These are phyloP conservation scores for Globisporangium camurandrum DNA, from an alignment of 352 stramenopile genomes.

Conservation along the genomic window DNA sequence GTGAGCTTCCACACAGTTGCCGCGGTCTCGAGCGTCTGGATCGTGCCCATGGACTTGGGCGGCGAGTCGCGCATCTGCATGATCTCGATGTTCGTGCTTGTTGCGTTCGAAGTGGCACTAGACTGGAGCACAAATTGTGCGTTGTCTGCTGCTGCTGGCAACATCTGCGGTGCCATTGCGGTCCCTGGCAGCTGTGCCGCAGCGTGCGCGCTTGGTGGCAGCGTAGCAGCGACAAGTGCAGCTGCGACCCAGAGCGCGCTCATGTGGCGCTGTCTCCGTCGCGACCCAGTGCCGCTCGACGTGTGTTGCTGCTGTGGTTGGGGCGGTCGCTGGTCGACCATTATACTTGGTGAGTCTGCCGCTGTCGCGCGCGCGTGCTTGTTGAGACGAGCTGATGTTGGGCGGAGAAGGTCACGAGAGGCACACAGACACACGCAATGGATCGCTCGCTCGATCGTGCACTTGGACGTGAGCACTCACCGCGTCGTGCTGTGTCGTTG, in stretches of 20 bases:
- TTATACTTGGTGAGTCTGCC: not conserved
- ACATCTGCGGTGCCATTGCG: not conserved
- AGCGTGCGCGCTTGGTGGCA: not conserved
- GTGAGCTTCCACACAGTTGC: conserved; percentile 21
- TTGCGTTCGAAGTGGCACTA: conserved; percentile 2
- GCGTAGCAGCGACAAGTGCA: not conserved
- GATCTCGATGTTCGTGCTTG: conserved; percentile 16
- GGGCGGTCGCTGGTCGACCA: not conserved
- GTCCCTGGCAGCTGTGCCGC: not conserved
- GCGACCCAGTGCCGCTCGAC: not conserved
- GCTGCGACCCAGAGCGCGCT: conserved; percentile 1
- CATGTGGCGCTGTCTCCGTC: conserved; percentile 2
- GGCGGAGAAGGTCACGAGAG: not conserved
- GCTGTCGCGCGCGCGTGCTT: not conserved
- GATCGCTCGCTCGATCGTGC: not conserved
- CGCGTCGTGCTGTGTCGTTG: not conserved
- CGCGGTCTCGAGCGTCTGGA: conserved; percentile 14
- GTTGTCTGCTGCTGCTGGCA: not conserved
- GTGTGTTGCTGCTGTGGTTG: not conserved
- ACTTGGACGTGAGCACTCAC: not conserved
- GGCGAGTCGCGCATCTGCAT: conserved; percentile 8
- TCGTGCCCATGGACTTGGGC: conserved; percentile 9
- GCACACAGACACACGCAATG: not conserved
- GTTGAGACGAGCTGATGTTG: not conserved
- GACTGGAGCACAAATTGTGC: conserved; percentile 25